Evolutionary conservation across 1,139 yeast species (phyloP), one percentile per base, ranked within the genome.

Genomic region (Saccharomyces uvarum): DNA sequence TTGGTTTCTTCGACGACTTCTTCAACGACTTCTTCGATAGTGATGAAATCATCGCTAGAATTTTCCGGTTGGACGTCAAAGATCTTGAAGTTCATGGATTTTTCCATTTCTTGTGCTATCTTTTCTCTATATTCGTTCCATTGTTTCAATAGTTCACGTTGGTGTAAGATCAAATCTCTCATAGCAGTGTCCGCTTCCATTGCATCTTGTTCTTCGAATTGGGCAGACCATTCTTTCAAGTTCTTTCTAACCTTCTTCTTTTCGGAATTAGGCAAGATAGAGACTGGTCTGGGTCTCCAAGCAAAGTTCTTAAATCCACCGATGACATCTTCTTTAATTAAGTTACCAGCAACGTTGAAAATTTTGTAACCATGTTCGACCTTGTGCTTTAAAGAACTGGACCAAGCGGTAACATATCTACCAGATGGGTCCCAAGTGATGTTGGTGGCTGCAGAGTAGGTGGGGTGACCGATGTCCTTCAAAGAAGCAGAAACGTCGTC

Each of bases 281-380:
- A 79, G 21, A 81, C 83, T 52, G 99, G 99, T 75, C 99, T 85
- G 64, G 99, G 98, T 78, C 99, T 87, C 99, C 99, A 95, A 59
- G 84, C 77, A 66, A 93, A 87, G 60, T 88, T 91, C 75, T 85
- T 88, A 79, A 95, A 89, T 59, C 84, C 87, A 66, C 88, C 95
- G 57, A 88, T 72, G 41, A 80, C 74, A 66, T 89, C 96, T 65
- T 88, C 95, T 64, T 84, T 82, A 60, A 89, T 73, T 61, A 84
- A 63, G 62, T 78, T 79, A 66, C 99, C 99, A 53, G 88, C 84
- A 71, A 88, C 80, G 71, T 89, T 95, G 75, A 79, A 90, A 63
- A 93, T 75, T 73, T 82, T 88, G 81, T 85, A 95, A 56, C 99
- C 99, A 67, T 90, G 89, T 69, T 89, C 97, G 62, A 87, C 80